Base-by-base conservation (phyloP, 2,329 filamentous ascomycete species). In the Dactylellina cionopaga region DNA sequence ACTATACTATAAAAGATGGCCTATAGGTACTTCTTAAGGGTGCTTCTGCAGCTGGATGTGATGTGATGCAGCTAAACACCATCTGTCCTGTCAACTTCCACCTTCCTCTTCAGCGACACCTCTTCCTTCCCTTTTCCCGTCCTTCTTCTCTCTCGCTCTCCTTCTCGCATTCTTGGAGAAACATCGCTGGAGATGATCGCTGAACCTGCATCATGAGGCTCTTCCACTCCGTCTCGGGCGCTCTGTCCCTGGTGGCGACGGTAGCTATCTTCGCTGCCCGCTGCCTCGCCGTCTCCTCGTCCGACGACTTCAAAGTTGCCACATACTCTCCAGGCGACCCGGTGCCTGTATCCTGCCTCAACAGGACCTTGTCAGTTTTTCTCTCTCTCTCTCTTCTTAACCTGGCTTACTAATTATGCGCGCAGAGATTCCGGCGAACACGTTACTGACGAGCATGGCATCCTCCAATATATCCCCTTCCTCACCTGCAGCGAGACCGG, bases 401-500 rank as follows among this genome's bases (percentile, higher is more conserved):
- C 27, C 11, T 17, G 17, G 13, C 3, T 6, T 17, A 13, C 63
- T 66, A 27, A 68, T 33, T 19, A 3, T 5, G 2, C 55, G 25
- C 9, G 7, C 79, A 95, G 91, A 78, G 91, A 96, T 77, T 95
- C 91, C 6, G 92, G 92, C 80, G 92, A 96, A 81, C 92, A 96
- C 83, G 89, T 97, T 78, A 90, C 92, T 78, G 88, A 96, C 79
- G 84, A 85, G 33, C 89, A 95, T 78, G 90, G 96, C 80, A 87
- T 97, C 64, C 76, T 78, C 1, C 86, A 96, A 85, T 98, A 95
- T 85, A 89, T 95, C 44, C 92, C 94, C 37, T 98, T 98, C 81
- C 91, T 91, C 22, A 85, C 85, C 31, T 98, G 95, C 86, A 91
- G 92, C 81, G 95, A 98, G 81, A 98, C 95, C 10, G 85, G 85